phyloP scores from a whole-genome alignment of 1,284 basidiomycete genomes.

The Trichosporon coremiiforme region DNA sequence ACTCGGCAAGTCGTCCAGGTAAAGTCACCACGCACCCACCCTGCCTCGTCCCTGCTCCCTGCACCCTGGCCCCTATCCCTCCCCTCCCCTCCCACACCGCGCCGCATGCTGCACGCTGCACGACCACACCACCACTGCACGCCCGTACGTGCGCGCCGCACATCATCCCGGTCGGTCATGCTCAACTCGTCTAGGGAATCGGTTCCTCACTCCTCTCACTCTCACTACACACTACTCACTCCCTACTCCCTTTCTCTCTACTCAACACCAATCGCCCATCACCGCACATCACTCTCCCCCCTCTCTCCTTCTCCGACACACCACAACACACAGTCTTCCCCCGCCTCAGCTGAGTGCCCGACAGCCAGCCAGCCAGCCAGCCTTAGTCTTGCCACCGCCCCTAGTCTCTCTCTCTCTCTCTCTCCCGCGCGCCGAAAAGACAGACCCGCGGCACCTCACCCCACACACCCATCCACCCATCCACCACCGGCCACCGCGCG shows the following conservation, averaged over 20 bases:
- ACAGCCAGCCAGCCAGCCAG: background rate
- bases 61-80: too few relatives aligned
- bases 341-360: background rate
- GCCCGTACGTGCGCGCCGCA: too few relatives aligned
- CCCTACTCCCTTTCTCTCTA: background rate
- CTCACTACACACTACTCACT: background rate
- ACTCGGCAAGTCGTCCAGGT: background rate
- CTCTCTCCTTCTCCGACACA: background rate
- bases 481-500: background rate
- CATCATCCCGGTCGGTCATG: background rate
- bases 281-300: background rate
- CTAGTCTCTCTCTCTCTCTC: background rate
- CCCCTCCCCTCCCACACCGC: background rate
- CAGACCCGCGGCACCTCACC: slow-evolving; percentile 7
- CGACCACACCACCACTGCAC: too few relatives aligned
- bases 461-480: slow-evolving; percentile 18
- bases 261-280: background rate
- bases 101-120: too few relatives aligned
- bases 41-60: too few relatives aligned
- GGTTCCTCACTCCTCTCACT: background rate
- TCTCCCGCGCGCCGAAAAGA: background rate
- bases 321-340: background rate
- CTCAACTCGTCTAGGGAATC: too few relatives aligned
- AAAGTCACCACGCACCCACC: background rate
- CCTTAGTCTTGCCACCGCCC: slow-evolving; percentile 8